Base-by-base conservation (phyloP, 73 alveolate genomes). In the Tetrahymena elliotti region DNA sequence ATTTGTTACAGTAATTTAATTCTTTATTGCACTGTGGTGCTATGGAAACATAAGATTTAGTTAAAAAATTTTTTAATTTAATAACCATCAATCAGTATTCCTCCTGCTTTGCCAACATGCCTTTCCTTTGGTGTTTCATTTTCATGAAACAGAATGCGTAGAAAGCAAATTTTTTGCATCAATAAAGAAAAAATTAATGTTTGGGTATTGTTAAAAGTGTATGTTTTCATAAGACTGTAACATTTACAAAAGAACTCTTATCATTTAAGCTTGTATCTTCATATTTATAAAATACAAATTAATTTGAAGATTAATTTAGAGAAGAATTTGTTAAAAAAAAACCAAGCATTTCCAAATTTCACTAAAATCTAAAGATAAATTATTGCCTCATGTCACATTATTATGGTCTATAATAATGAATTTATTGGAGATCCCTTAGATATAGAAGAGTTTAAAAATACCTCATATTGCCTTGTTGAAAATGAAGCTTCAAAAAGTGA, bases 171-270 rank as follows among this genome's bases (percentile, higher is more conserved):
- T 9, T 95, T 82, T 84, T 98, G 99, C 54, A 98, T 98, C 31
- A 96, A 97, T 36, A 98, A 99, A 37, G 98, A 97, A 38, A 96
- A 98, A 41, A 97, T 98, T 22, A 98, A 98, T 95, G 97, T 96
- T 5, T 98, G 99, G 99, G 99, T 22, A 97, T 98, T 84, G 98
- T 99, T 37, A 95, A 96, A 83, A 94, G 97, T 84, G 93, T 98
- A 94, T 98, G 97, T 36, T 99, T 99, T 96, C 99, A 99, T 95
- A 99, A 99, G 97, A 99, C 99, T 24, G 99, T 99, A 20, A 99
- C 99, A 38, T 96, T 99, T 37, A 99, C 99, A 12, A 99, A 99
- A 94, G 88, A 68, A 10, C 88, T 68, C 36, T 36, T 68, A 31
- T 68, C 88, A 11, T 68, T 68, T 31, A 9, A 68, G 20, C 88